Conservation (phyloP, 306 rosid genomes). For the Astragalus membranaceus region DNA sequence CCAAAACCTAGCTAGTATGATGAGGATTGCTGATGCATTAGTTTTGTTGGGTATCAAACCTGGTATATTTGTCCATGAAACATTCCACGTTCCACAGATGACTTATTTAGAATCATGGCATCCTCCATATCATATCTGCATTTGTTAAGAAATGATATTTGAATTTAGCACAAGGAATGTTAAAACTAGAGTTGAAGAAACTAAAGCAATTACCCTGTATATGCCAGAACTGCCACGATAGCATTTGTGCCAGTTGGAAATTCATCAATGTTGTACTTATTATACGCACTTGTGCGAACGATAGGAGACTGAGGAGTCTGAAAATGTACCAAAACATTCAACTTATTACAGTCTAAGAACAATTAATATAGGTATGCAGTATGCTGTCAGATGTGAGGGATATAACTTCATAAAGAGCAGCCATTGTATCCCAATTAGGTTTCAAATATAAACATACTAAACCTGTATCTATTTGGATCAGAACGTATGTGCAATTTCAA, state of each 20-base stretch:
- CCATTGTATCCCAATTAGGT: not conserved
- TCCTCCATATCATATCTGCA: slow-evolving; percentile 96
- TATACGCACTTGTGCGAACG: slow-evolving; percentile 75
- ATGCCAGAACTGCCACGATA: slow-evolving; percentile 88
- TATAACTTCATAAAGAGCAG: slow-evolving; percentile 4
- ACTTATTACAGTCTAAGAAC: not conserved
- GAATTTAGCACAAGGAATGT: slow-evolving; percentile 7
- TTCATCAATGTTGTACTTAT: slow-evolving; percentile 64
- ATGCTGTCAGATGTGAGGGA: not conserved
- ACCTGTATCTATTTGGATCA: not conserved
- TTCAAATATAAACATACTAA: slow-evolving; percentile 7
- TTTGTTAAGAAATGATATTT: slow-evolving; percentile 16
- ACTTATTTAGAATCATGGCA: slow-evolving; percentile 95
- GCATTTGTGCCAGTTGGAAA: slow-evolving; percentile 94
- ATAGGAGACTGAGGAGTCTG: slow-evolving; percentile 94
- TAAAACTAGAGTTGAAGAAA: slow-evolving; percentile 2
- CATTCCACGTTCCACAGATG: slow-evolving; percentile 97
- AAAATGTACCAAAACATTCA: slow-evolving; percentile 29
- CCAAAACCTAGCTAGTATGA: no score
- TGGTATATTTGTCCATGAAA: slow-evolving; percentile 89
- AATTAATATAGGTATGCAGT: not conserved
- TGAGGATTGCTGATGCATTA: not conserved
- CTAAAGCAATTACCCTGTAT: slow-evolving; percentile 72
- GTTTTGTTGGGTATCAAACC: slow-evolving; percentile 37
- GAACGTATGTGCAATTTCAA: not conserved